Percentiles rank a stretch among this genome's conserved stretches.
Conservation (phyloP, 768 basidiomycete genomes). For the Tylopilus intermedius region DNA sequence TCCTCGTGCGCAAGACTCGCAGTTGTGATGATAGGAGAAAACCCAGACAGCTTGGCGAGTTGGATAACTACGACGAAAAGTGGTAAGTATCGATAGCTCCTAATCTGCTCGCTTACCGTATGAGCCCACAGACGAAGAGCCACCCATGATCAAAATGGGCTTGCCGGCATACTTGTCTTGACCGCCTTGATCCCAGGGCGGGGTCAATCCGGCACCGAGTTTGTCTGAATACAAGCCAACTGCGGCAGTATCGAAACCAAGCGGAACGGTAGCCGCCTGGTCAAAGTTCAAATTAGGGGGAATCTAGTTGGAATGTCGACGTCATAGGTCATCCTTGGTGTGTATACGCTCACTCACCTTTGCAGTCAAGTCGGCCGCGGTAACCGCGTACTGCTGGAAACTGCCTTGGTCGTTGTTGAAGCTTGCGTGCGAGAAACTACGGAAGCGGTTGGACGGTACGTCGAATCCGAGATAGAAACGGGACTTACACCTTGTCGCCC, state of each 20-base stretch:
- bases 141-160: constrained; percentile 47
- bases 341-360: constrained; percentile 26
- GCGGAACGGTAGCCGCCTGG: constrained; percentile 43
- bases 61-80: constrained; percentile 30
- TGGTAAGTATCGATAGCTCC: not conserved
- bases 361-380: constrained; percentile 30
- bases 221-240: constrained; percentile 40
- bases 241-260: constrained; percentile 43
- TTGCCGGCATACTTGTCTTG: constrained; percentile 35
- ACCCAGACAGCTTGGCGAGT: constrained; percentile 37
- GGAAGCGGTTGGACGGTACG: not conserved
- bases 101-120: constrained; percentile 30
- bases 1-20: constrained; percentile 30
- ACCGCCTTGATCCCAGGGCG: constrained; percentile 33
- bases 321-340: not conserved
- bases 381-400: constrained; percentile 40
- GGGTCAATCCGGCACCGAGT: constrained; percentile 36
- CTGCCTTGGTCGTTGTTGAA: constrained; percentile 30
- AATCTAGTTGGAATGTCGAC: constrained; percentile 29
- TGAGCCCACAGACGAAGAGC: constrained; percentile 45
- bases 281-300: constrained; percentile 42
- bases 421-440: constrained; percentile 23
- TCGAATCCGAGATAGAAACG: not conserved
- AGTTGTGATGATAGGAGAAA: constrained; percentile 39
- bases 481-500: constrained; percentile 39